phyloP scores from a whole-genome alignment of 163 green algal species.

The Smithsoniella earleae region DNA sequence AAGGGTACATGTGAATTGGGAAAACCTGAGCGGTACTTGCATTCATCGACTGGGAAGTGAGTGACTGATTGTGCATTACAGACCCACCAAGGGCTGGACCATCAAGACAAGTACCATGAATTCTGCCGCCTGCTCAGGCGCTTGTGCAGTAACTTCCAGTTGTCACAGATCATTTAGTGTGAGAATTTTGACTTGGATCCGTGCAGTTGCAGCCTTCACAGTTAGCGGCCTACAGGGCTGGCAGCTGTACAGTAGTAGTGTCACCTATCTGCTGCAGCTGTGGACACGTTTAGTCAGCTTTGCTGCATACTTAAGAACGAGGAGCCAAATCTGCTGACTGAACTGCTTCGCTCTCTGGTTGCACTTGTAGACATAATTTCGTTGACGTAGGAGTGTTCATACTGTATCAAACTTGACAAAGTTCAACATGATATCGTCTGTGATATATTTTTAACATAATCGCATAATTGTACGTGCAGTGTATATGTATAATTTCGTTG shows the following conservation, averaged over 20 bases:
- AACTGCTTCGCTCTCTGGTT: too few species aligned
- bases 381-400: too few species aligned
- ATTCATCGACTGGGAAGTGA: too few species aligned
- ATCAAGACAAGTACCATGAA: constrained; percentile 95
- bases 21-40: too few species aligned
- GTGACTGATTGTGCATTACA: too few species aligned
- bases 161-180: constrained; percentile 76
- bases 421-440: too few species aligned
- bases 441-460: too few species aligned
- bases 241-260: constrained; percentile 41
- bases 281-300: constrained; percentile 78
- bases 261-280: constrained; percentile 93
- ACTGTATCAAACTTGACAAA: too few species aligned
- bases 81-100: constrained; percentile 51
- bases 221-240: constrained; percentile 37
- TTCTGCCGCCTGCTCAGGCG: constrained; percentile 88
- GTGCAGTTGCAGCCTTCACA: constrained; percentile 85
- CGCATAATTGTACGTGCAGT: too few species aligned
- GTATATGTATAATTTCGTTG: too few species aligned
- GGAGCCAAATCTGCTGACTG: constrained; percentile 74
- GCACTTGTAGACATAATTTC: too few species aligned
- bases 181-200: constrained; percentile 90
- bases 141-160: constrained; percentile 98
- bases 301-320: constrained; percentile 96
- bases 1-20: too few species aligned